Evolutionary conservation across 2,329 filamentous ascomycete genomes (phyloP), one percentile per base, ranked within the genome.

Genomic region (Metarhizium robertsii): DNA sequence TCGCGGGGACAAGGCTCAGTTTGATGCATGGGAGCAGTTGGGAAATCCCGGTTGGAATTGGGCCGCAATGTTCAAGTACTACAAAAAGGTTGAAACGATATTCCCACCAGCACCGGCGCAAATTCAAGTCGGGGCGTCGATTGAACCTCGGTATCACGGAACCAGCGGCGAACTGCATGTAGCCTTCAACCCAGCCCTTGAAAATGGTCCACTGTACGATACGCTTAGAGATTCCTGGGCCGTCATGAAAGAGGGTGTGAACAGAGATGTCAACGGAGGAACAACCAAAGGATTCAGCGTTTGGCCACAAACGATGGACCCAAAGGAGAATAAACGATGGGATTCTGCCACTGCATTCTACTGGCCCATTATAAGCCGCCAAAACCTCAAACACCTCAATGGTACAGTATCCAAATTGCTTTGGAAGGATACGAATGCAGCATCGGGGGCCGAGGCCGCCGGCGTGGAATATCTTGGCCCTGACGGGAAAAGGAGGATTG

Each of bases 1-100:
- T 20, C 68, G 75, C n/a, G 73, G 72, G 2, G 67, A 74, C 53
- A 65, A 64, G 7, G 64, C 69, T 1, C 67, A 77, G 52, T 70
- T 75, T 45, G 70, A 77, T 54, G 69, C 69, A 4, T 77, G 73
- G 74, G 73, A 73, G 55, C 57, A 60, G 0, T 63, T 77, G 2
- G 74, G 74, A 2, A 76, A 75, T 54, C 53, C 64, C 2, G 74
- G 73, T 11, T 77, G 75, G 75, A 72, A 73, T 47, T 78, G 74
- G 71, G 63, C 74, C 1, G 61, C 65, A 4, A 63, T 82, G 29
- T 67, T 73, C 6, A 73, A 71, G 0, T 79, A 80, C 58, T 75
- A 76, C 60, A 74, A 72, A 36, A 73, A 73, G 61, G 69, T 73
- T 11, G 72, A 75, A 59, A 60, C 58, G 2, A 71, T 73, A 43